Conservation (phyloP, 495 filamentous ascomycete species). For the Staphylotrichum longicolle region DNA sequence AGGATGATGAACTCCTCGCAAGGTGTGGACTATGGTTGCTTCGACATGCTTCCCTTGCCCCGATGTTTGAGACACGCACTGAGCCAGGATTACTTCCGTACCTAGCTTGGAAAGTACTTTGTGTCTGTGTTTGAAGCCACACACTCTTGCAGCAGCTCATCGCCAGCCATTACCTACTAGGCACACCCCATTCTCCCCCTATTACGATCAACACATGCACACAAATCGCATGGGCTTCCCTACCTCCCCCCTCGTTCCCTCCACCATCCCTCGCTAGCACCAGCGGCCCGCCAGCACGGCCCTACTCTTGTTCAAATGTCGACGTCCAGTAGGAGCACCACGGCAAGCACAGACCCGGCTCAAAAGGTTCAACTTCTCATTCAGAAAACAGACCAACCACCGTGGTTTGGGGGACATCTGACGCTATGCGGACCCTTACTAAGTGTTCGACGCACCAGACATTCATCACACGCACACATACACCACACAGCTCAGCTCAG, state of each 20-base stretch:
- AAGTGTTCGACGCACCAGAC: too few relatives aligned
- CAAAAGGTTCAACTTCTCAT: background rate
- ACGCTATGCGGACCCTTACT: too few relatives aligned
- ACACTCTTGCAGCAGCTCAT: conserved; percentile 5
- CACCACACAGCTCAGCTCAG: too few relatives aligned
- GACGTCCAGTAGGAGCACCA: too few relatives aligned
- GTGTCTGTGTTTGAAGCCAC: background rate
- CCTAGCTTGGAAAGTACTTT: background rate
- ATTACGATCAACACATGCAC: conserved; percentile 7
- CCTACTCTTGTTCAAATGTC: conserved; percentile 3
- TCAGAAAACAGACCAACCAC: too few relatives aligned
- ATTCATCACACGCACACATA: too few relatives aligned
- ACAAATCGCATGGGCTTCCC: too few relatives aligned
- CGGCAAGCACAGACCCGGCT: background rate
- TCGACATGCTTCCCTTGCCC: too few relatives aligned
- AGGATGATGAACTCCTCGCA: background rate
- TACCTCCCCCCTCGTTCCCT: too few relatives aligned
- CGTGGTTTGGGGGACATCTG: too few relatives aligned
- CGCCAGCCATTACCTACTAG: background rate
- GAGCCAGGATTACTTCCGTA: background rate
- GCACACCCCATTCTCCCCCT: background rate
- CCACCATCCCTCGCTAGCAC: conserved; percentile 1
- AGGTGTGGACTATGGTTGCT: too few relatives aligned
- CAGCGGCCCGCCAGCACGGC: conserved; percentile 12
- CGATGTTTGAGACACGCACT: background rate